Evolutionary conservation across 176 grass and related monocot genomes (phyloP).

Genomic region (Eragrostis curvula): DNA sequence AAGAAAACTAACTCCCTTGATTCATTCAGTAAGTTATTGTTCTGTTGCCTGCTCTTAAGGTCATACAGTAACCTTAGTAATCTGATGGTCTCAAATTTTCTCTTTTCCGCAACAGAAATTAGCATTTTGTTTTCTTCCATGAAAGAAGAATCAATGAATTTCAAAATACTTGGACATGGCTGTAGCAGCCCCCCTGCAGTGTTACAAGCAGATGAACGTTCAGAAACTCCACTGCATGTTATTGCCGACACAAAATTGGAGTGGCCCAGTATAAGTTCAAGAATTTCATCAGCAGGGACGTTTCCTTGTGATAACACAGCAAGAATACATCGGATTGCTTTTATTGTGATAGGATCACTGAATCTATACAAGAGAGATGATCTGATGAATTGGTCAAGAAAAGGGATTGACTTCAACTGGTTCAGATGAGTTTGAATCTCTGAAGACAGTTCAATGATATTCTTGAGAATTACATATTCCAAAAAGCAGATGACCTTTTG

Average conservation of each 20-base stretch:
- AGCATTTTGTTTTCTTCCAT: conserved; percentile 37
- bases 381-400: conserved; percentile 78
- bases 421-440: conserved; percentile 61
- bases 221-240: conserved; percentile 48
- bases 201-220: conserved; percentile 53
- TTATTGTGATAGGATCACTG: conserved; percentile 75
- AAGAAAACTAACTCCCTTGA: conserved; percentile 78
- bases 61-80: conserved; percentile 90
- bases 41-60: conserved; percentile 66
- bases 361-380: conserved; percentile 91
- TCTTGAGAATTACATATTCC: conserved; percentile 83
- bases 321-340: conserved; percentile 84
- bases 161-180: conserved; percentile 80
- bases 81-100: conserved; percentile 79
- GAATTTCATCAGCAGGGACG: conserved; percentile 70
- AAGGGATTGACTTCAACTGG: conserved; percentile 67
- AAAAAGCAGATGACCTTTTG: conserved; percentile 42
- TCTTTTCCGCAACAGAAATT: conserved; percentile 54
- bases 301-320: conserved; percentile 71
- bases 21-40: conserved; percentile 49
- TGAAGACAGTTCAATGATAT: conserved; percentile 73
- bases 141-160: conserved; percentile 57
- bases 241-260: conserved; percentile 81
- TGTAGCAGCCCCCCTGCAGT: conserved; percentile 65
- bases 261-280: conserved; percentile 90